These are phyloP conservation scores for Rosa rugosa DNA, from an alignment of 306 rosid species.

Conservation along the genomic window DNA sequence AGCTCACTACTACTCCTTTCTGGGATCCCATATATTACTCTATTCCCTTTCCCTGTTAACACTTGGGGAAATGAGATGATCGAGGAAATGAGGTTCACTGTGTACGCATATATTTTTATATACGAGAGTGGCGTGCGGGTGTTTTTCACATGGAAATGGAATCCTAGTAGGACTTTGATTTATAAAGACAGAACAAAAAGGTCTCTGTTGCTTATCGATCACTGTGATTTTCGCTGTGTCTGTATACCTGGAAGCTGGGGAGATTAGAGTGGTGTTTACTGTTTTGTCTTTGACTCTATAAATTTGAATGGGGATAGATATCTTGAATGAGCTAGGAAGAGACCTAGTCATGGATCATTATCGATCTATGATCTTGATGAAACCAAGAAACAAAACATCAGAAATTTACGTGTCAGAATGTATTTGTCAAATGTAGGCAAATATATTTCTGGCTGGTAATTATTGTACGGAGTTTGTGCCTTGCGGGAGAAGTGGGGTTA, in stretches of 20 bases:
- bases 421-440: too few relatives aligned
- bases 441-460: too few relatives aligned
- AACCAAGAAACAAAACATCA: neutral
- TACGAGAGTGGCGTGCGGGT: neutral
- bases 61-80: constrained; percentile 1
- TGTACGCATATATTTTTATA: neutral
- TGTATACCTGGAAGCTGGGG: constrained; percentile 5
- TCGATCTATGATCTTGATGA: neutral
- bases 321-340: neutral
- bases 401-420: neutral
- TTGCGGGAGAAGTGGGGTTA: neutral
- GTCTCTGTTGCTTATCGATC: too few relatives aligned
- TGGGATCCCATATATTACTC: neutral
- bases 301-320: neutral
- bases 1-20: neutral
- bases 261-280: constrained; percentile 10
- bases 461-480: neutral
- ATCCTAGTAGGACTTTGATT: constrained; percentile 13
- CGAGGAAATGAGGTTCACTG: neutral
- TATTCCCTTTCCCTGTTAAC: neutral
- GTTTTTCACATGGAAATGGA: neutral
- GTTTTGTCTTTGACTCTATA: neutral
- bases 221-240: neutral
- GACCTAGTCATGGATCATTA: constrained; percentile 4
- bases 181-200: constrained; percentile 2